Evolutionary conservation across 495 filamentous ascomycete genomes (phyloP).

Genomic region (Oleoguttula mirabilis): DNA sequence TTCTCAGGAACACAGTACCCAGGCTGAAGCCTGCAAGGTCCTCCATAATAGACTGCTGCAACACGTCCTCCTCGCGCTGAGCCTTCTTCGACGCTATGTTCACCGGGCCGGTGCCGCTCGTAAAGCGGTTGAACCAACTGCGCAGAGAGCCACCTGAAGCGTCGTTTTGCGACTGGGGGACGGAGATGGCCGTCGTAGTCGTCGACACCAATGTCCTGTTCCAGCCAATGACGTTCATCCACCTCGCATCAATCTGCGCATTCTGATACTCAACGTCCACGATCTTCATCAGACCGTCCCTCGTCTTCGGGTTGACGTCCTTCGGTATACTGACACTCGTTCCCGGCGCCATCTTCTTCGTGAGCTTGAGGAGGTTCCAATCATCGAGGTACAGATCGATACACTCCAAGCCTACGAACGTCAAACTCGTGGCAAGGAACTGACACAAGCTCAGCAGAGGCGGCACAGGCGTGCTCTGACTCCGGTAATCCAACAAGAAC

Average conservation of each 20-base stretch:
- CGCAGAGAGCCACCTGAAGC: constrained; percentile 47
- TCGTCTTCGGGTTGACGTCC: constrained; percentile 68
- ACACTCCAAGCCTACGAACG: constrained; percentile 76
- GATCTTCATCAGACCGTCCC: constrained; percentile 76
- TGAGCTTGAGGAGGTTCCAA: constrained; percentile 60
- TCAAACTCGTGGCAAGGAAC: constrained; percentile 89
- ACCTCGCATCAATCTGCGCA: constrained; percentile 80
- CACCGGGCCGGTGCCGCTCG: constrained; percentile 35
- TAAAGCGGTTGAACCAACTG: constrained; percentile 68
- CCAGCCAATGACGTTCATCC: constrained; percentile 84
- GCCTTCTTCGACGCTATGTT: constrained; percentile 34
- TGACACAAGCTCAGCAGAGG: constrained; percentile 73
- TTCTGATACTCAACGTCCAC: constrained; percentile 59
- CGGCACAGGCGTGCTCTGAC: constrained; percentile 70
- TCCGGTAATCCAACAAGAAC: constrained; percentile 88
- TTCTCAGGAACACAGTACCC: constrained; percentile 74
- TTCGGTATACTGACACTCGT: constrained; percentile 58
- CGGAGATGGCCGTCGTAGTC: constrained; percentile 9
- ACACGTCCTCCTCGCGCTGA: constrained; percentile 37
- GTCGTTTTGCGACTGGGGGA: constrained; percentile 19
- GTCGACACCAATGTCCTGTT: constrained; percentile 24
- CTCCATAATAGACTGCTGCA: constrained; percentile 46
- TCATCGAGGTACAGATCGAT: constrained; percentile 90
- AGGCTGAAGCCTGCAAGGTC: constrained; percentile 54
- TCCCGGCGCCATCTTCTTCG: constrained; percentile 73